A percentile compares a stretch with the other conserved stretches of the same genome.
Evolutionary conservation across 2,329 filamentous ascomycete species (phyloP).

Genomic region (Aureobasidium sp.): DNA sequence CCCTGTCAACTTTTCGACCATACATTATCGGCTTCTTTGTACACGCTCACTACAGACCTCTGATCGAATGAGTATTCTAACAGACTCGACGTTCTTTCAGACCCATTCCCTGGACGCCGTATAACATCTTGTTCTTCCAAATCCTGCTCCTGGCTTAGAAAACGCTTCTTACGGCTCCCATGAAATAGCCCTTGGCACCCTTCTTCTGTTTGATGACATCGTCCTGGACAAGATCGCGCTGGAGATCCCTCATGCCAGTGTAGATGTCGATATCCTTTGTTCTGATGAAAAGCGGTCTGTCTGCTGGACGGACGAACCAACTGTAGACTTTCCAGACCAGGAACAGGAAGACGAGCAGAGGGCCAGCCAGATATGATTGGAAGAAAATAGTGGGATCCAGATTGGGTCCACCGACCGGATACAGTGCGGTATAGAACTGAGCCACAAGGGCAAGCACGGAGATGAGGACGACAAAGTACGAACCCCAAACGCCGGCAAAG

Average conservation of each 20-base stretch:
- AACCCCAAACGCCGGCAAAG: conserved; percentile 51
- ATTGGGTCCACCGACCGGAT: conserved; percentile 10
- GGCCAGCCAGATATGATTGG: conserved; percentile 21
- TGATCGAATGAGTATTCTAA: no score
- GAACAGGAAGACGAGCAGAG: conserved; percentile 21
- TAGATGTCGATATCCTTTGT: conserved; percentile 21
- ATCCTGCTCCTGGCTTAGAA: no score
- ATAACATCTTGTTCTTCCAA: no score
- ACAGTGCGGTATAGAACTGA: conserved; percentile 26
- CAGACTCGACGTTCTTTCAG: no score
- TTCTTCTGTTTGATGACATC: background rate
- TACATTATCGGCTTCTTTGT: no score
- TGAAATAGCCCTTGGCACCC: background rate
- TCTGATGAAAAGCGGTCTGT: conserved; percentile 18
- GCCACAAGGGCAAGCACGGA: conserved; percentile 49
- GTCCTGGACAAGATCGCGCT: background rate
- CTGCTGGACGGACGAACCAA: conserved; percentile 7
- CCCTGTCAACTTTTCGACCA: no score
- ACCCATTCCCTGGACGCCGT: no score
- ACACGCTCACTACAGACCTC: no score
- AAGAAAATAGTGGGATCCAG: conserved; percentile 20
- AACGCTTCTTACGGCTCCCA: background rate
- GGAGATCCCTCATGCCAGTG: conserved; percentile 17
- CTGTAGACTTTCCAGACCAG: conserved; percentile 22
- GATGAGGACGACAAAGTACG: conserved; percentile 52